These are phyloP conservation scores for Pharnaceum exiguum DNA, from an alignment of 148 eudicot genomes.

Conservation along the genomic window DNA sequence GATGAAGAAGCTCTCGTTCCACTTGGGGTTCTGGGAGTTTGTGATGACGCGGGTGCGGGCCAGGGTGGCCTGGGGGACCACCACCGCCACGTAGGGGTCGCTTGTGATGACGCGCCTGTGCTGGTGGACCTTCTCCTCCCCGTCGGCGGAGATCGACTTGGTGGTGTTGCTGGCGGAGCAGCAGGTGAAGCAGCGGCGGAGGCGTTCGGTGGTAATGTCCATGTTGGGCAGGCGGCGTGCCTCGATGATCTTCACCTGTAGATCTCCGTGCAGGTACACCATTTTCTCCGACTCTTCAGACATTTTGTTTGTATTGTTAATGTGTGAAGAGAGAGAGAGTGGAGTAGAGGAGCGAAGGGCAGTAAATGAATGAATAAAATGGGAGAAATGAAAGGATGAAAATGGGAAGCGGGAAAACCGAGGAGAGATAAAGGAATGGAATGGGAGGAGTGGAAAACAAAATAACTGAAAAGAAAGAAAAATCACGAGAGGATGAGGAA, in stretches of 20 bases:
- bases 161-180: neutral
- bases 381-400: too few species aligned
- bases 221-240: conserved; percentile 81
- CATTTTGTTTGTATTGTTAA: conserved; percentile 17
- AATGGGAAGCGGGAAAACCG: neutral
- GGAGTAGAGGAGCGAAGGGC: neutral
- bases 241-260: conserved; percentile 43
- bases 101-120: conserved; percentile 69
- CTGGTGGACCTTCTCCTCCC: conserved; percentile 30
- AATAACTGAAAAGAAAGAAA: too few species aligned
- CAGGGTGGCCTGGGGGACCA: conserved; percentile 60
- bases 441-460: too few species aligned
- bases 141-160: conserved; percentile 2
- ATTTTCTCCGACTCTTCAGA: conserved; percentile 31
- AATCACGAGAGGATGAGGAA: too few species aligned
- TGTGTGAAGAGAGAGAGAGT: neutral
- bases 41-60: conserved; percentile 75
- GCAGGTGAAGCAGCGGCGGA: conserved; percentile 67
- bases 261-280: conserved; percentile 68
- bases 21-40: conserved; percentile 59
- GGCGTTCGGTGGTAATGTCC: conserved; percentile 67
- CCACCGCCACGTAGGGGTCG: conserved; percentile 78
- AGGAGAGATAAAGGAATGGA: neutral
- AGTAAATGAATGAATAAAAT: too few species aligned
- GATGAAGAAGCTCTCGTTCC: conserved; percentile 54